A percentile compares a stretch with the other conserved stretches of the same genome.
These are phyloP conservation scores for Aureococcus anophagefferens DNA, from an alignment of 108 stramenopile species.

Conservation along the genomic window DNA sequence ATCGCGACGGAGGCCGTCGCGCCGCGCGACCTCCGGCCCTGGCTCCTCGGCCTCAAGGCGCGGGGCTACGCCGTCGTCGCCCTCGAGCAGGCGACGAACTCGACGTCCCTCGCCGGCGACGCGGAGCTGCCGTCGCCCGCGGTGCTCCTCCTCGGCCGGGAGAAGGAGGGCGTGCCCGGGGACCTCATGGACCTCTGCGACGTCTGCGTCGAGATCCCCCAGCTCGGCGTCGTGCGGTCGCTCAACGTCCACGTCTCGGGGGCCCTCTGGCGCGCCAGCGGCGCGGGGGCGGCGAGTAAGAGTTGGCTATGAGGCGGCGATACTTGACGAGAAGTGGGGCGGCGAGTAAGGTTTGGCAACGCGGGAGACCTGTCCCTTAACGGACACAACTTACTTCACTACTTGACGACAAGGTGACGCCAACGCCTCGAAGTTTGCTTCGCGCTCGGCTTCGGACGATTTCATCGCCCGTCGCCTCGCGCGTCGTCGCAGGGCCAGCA, in stretches of 20 bases:
- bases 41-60: conserved; percentile 52
- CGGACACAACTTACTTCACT: too few relatives aligned
- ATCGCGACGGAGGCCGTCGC: conserved; percentile 59
- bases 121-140: conserved; percentile 56
- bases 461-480: too few relatives aligned
- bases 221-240: conserved; percentile 81
- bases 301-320: too few relatives aligned
- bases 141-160: conserved; percentile 76
- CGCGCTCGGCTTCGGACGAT: too few relatives aligned
- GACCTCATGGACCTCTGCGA: conserved; percentile 77
- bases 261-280: too few relatives aligned
- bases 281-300: too few relatives aligned
- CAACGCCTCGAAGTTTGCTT: too few relatives aligned
- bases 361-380: too few relatives aligned
- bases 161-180: conserved; percentile 85
- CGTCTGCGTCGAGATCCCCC: conserved; percentile 88
- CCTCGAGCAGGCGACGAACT: conserved; percentile 62
- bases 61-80: conserved; percentile 74
- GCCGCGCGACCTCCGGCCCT: conserved; percentile 41
- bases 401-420: too few relatives aligned
- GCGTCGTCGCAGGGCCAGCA: too few relatives aligned
- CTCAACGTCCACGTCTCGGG: conserved; percentile 92
- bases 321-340: too few relatives aligned
- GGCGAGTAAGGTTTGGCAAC: too few relatives aligned
- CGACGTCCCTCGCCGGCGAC: conserved; percentile 55